Evolutionary conservation across 768 basidiomycete species (phyloP).

Genomic region (Phylloporus arenicola): DNA sequence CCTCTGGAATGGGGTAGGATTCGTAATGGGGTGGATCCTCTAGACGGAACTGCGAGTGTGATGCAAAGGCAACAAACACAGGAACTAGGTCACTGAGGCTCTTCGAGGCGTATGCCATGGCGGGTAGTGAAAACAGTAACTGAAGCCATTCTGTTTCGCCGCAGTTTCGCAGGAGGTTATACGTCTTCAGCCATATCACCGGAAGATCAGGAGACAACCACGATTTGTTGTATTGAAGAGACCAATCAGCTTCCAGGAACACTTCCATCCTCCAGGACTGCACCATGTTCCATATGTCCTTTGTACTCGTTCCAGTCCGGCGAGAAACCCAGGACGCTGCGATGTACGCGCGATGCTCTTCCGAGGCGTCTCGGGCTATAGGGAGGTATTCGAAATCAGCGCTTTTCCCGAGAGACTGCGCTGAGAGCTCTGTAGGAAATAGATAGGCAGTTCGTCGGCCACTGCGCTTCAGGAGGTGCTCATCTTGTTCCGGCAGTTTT

Average conservation of each 20-base stretch:
- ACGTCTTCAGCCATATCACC: constrained; percentile 21
- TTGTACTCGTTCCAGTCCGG: not conserved
- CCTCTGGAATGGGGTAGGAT: constrained; percentile 3
- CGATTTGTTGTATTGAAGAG: constrained; percentile 16
- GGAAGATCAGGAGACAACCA: constrained; percentile 23
- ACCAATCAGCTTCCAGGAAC: not conserved
- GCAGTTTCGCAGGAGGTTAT: constrained; percentile 19
- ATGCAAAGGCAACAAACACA: constrained; percentile 28
- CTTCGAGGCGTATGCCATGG: constrained; percentile 24
- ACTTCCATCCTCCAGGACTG: constrained; percentile 1
- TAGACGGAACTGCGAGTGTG: constrained; percentile 7
- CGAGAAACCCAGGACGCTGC: constrained; percentile 4
- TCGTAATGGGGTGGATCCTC: constrained; percentile 11
- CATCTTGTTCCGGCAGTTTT: constrained; percentile 1
- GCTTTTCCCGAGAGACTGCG: not conserved
- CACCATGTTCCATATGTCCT: constrained; percentile 3
- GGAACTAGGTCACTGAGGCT: constrained; percentile 12
- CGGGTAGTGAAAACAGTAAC: constrained; percentile 26
- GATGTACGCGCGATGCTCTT: constrained; percentile 7
- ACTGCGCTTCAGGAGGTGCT: constrained; percentile 11
- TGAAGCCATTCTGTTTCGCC: constrained; percentile 9
- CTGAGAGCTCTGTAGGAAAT: constrained; percentile 1
- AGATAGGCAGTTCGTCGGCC: not conserved
- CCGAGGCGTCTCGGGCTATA: not conserved
- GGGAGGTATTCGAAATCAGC: constrained; percentile 4